Conservation (phyloP, 2,329 filamentous ascomycete genomes). For the Colletotrichum sp. region DNA sequence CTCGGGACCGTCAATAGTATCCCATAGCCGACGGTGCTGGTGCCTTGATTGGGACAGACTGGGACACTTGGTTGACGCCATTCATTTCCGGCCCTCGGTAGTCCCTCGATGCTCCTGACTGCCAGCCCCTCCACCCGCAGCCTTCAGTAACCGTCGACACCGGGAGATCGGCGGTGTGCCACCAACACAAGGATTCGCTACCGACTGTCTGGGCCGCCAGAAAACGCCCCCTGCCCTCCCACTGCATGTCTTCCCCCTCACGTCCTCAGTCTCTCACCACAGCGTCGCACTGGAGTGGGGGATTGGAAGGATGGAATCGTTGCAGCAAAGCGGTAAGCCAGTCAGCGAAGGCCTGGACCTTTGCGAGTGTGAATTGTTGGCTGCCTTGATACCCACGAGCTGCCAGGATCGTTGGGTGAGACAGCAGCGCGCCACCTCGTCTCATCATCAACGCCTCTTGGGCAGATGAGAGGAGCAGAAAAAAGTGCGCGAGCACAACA, state of each 20-base stretch:
- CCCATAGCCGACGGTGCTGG: background rate
- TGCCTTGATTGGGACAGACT: background rate
- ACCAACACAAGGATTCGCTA: constrained; percentile 1
- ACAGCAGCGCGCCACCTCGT: constrained; percentile 15
- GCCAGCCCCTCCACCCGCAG: background rate
- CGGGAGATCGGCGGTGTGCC: constrained; percentile 16
- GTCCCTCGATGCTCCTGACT: background rate
- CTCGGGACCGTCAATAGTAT: constrained; percentile 13
- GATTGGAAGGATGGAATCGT: background rate
- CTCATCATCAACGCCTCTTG: constrained; percentile 17
- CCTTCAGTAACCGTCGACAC: background rate
- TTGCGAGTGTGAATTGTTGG: background rate
- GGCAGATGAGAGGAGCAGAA: background rate
- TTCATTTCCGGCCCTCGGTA: background rate
- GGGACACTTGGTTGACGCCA: background rate
- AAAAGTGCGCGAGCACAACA: background rate
- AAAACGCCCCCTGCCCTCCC: background rate
- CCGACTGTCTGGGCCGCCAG: constrained; percentile 13
- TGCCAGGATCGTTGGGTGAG: background rate
- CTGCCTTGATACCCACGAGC: background rate
- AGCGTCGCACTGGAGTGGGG: background rate
- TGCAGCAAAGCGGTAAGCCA: background rate
- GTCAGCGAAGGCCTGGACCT: background rate
- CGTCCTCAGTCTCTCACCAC: background rate
- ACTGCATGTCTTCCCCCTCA: background rate